Percentiles rank a stretch among this genome's conserved stretches.
phyloP scores from a whole-genome alignment of 768 basidiomycete species.

The Coprinellus aureogranulatus region DNA sequence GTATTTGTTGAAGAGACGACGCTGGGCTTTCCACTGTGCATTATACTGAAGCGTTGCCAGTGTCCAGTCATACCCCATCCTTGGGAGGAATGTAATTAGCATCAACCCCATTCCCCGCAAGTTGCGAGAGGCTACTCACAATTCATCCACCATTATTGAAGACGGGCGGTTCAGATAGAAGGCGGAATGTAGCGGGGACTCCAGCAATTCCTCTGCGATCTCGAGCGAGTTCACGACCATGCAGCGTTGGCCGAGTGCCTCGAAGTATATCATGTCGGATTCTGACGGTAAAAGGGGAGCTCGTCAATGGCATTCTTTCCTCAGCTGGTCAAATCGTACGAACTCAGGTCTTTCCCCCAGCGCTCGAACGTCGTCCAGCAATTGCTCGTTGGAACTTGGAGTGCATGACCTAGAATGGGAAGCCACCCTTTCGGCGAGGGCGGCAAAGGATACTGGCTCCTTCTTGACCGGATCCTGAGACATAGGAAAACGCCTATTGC shows the following conservation, averaged over 20 bases:
- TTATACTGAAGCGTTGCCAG: conserved; percentile 2
- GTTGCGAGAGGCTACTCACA: too few species aligned
- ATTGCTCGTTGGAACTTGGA: not conserved
- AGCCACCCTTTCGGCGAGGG: conserved; percentile 1
- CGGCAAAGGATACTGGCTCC: not conserved
- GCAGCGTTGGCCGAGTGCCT: conserved; percentile 42
- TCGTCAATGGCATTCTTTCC: not conserved
- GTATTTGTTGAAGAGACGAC: conserved; percentile 1
- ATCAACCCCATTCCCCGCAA: too few species aligned
- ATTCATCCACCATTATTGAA: conserved; percentile 1
- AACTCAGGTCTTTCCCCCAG: conserved; percentile 4
- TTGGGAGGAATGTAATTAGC: too few species aligned
- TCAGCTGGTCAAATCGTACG: not conserved
- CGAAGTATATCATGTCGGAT: conserved; percentile 49
- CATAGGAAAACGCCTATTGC: not conserved
- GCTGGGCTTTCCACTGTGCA: conserved; percentile 5
- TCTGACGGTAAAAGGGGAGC: not conserved
- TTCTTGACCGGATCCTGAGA: not conserved
- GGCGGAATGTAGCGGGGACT: conserved; percentile 51
- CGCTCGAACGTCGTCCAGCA: not conserved
- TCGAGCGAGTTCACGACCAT: conserved; percentile 40
- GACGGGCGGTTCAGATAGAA: conserved; percentile 48
- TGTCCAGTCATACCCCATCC: conserved; percentile 6
- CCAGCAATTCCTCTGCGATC: conserved; percentile 50
- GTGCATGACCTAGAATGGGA: conserved; percentile 1